Base-by-base conservation (phyloP, 1,139 yeast genomes). In the Hansenula anomala region DNA sequence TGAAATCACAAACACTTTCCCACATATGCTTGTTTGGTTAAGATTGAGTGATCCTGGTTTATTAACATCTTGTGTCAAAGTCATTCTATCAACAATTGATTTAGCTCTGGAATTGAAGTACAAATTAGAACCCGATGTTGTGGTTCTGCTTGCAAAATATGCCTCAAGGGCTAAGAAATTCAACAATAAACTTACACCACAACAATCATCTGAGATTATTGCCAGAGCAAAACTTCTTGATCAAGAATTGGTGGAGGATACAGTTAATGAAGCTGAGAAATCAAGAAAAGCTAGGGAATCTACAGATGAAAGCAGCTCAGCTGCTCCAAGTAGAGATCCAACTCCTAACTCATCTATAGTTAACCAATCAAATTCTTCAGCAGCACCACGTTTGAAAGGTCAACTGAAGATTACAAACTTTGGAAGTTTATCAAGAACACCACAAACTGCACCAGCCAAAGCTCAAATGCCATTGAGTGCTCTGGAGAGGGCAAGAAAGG, bases 31-130 rank as follows among this genome's bases (percentile, higher is more conserved):
- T 34, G 80, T 78, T 28, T 86, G 97, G 94, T 66, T 90, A 29
- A 71, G 95, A 44, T 66, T 90, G 37, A 88, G 90, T 41, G 97
- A 90, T 60, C 67, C 75, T 11, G 81, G 88, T 3, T 66, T 90
- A 33, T 67, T 89, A 34, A 78, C 76, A 28, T 75, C 89, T 1
- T 87, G 96, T 65, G 90, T 87, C 12, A 72, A 71, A 25, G 67
- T 87, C 43, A 86, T 86, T 11, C 72, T 80, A 40, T 73, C 75
- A 37, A 80, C 88, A 0, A 67, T 87, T 38, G 84, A 79, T 47
- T 60, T 84, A 38, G 84, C 89, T 1, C 64, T 23, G 80, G 75
- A 30, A 62, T 75, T 36, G 49, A 67, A n/a, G 64, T 79, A 33
- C 55, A 55, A 2, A 66, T n/a, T 81, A 23, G 75, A 72, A 33